Base-by-base conservation (phyloP, 768 basidiomycete species). In the Lactarius tabidus region DNA sequence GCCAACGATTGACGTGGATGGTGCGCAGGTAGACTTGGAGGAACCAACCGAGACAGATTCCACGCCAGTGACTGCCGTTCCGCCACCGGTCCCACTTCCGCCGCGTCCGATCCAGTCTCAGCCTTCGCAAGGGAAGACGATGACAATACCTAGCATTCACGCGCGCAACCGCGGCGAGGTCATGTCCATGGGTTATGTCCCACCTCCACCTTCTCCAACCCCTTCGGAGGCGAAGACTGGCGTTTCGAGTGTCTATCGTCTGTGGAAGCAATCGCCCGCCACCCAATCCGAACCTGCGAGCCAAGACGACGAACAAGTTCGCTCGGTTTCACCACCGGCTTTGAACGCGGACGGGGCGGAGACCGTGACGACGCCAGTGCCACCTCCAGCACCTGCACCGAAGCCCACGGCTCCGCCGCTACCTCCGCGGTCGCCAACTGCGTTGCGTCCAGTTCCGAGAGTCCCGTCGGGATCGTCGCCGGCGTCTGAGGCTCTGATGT, bases 101-200 rank as follows among this genome's bases (percentile, higher is more conserved):
- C 70, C 72, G 12, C 76, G 79, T 20, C 84, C 87, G 9, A 90
- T 90, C 69, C 84, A 87, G 68, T 85, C 85, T 20, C 92, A 93
- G 71, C 91, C 91, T 3, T 74, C 79, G 9, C 85, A 86, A 72
- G 88, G 85, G 35, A 88, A 85, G 70, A 88, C 82, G 48, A 94
- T 94, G 92, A 86, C 84, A 17, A 93, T 94, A 67, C 92, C 92
- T 10, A 90, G 90, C 2, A 94, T 94, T 65, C 91, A 93, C 71
- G 90, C 85, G 3, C 90, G 86, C 70, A 88, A 93, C 71, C 85
- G 84, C n/a, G 89, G 89, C 10, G 90, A 93, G 66, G 84, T 93
- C 51, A 90, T 91, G 86, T 88, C 91, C 4, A 81, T 94, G 81
- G 92, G 92, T 14, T 87, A 90, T 70, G 83, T 84, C 62, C 85